phyloP scores from a whole-genome alignment of 2,329 filamentous ascomycete species.

The Cordyceps javanica region DNA sequence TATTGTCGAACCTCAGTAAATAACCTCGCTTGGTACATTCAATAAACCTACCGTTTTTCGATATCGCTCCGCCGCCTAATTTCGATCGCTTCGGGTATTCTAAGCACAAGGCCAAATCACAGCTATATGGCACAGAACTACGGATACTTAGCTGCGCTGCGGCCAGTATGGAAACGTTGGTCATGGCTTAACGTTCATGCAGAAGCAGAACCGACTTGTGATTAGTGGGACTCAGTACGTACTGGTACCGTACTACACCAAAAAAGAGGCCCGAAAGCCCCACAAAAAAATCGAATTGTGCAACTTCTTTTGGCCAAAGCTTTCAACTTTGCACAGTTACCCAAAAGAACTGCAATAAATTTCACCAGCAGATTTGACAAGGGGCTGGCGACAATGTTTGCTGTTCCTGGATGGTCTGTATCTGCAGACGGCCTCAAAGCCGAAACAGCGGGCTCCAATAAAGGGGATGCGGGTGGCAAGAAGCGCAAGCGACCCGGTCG shows the following conservation, averaged over 20 bases:
- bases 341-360: not conserved
- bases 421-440: conserved; percentile 64
- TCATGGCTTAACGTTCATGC: too few species aligned
- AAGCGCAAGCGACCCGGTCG: conserved; percentile 47
- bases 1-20: too few species aligned
- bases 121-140: too few species aligned
- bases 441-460: conserved; percentile 44
- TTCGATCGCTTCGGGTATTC: too few species aligned
- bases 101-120: too few species aligned
- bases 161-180: too few species aligned
- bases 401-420: conserved; percentile 88
- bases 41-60: too few species aligned
- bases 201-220: too few species aligned
- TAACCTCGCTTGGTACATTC: too few species aligned
- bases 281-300: conserved; percentile 12
- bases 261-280: conserved; percentile 9
- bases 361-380: not conserved
- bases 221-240: too few species aligned
- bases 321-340: not conserved
- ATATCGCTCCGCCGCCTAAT: too few species aligned
- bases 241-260: not conserved
- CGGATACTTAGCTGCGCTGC: too few species aligned
- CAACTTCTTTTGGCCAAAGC: not conserved
- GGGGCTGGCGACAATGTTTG: conserved; percentile 60
- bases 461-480: conserved; percentile 43